Evolutionary conservation across 441 rosid genomes (phyloP), one percentile per base, ranked within the genome.

Genomic region (Syzygium malaccense): DNA sequence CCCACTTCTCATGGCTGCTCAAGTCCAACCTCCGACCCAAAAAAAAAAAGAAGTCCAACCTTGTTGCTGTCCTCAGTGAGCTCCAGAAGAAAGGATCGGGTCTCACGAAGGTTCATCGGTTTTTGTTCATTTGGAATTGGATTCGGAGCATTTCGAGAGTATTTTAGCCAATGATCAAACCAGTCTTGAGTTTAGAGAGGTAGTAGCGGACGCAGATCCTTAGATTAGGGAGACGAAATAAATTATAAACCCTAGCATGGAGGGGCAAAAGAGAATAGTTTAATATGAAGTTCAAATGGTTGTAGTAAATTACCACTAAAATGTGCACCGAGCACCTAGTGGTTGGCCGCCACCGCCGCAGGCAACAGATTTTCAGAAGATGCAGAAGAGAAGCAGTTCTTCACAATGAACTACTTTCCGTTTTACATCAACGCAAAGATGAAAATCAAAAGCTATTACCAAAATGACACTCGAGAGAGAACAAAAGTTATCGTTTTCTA

Each of bases 41-140:
- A 45, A 45, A 45, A 45, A 45, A 45, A 45, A 0, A 45, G 48
- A 96, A 93, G 91, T 94, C 99, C 53, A 97, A 97, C 92, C 94
- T 96, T 49, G 91, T 95, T 7, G 89, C 97, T 62, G 96, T 96
- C 85, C 97, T 96, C 32, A 93, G 93, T 12, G 97, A 96, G 92
- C 93, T 97, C 88, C 99, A 96, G 91, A 93, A 99, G 89, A 98
- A 98, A 97, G 88, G 95, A 96, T 88, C 97, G 89, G 91, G 97
- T 95, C 37, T 41, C n/a, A 41, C 13, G n/a, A 23, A 75, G 83
- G 83, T 12, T 75, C 10, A 5, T 3, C n/a, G 45, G 83, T 37
- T 41, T 71, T 75, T 75, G 51, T 75, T 75, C 51, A 68, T 37
- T 37, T 28, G 2, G 49, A 71, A 37, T 37, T 71, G 49, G 49